Base-by-base conservation (phyloP, 352 stramenopile species). In the Pythium chondricola region DNA sequence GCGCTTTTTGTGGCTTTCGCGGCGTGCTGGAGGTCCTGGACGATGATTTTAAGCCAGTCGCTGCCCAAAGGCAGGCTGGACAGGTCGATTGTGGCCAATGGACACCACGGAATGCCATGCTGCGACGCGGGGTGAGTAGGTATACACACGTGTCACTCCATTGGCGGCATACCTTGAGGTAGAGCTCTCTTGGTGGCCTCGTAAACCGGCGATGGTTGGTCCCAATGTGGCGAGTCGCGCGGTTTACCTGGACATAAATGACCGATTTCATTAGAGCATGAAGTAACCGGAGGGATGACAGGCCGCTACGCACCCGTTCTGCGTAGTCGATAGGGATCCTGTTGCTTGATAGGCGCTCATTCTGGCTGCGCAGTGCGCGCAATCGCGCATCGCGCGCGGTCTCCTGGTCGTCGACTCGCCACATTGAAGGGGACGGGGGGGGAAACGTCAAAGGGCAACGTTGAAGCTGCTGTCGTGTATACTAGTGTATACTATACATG, bases 401-500 rank as follows among this genome's bases (percentile, higher is more conserved):
- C 6, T 62, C 54, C 29, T 62, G 54, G 18, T 62, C 47, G 8
- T 31, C 54, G 2, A 62, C 45, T 0, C 54, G 54, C 54, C 54
- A 62, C 54, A 62, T 62, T 14, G 29, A 13, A 13, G 8, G 8
- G 29, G 7, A 13, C 29, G 29, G 7, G 29, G n/a, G 29, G 13
- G 13, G 7, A 33, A 13, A 13, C 29, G 29, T 13, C 8, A 33
- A 33, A 33, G 13, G 29, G 29, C 8, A 33, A 33, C 13, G 29
- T 33, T 33, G 29, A 33, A 33, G 29, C 29, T 8, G 29, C 13
- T 8, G 29, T 33, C 29, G n/a, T n/a, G n/a, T n/a, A n/a, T n/a
- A n/a, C 21, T 9, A 11, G 10, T 21, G 38, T 43, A 43, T 31
- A 45, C 39, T 2, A 16, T 3, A 16, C 32, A 18, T 44, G 14